These are phyloP conservation scores for Coelastrella sp. DNA, from an alignment of 139 green algal genomes.

Conservation along the genomic window DNA sequence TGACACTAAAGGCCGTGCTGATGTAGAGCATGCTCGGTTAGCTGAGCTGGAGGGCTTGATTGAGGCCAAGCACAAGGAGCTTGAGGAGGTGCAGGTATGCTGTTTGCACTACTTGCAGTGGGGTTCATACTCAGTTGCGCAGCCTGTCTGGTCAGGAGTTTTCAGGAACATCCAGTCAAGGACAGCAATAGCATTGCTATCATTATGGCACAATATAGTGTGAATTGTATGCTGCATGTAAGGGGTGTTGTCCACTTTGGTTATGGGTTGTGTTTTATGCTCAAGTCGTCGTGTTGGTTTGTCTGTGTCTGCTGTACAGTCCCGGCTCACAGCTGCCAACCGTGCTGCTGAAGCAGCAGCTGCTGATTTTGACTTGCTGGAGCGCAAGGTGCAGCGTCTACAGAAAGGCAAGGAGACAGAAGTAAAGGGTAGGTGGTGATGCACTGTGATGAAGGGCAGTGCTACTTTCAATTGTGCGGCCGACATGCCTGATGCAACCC, in stretches of 20 bases:
- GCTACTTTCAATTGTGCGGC: no score
- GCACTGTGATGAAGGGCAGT: no score
- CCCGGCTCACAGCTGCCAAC: background rate
- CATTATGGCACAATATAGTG: no score
- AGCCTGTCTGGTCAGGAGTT: background rate
- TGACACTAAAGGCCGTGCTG: slow-evolving; percentile 21
- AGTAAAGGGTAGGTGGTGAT: slow-evolving; percentile 35
- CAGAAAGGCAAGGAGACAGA: slow-evolving; percentile 74
- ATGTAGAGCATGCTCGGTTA: slow-evolving; percentile 32
- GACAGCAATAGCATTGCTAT: no score
- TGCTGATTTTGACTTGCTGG: slow-evolving; percentile 78
- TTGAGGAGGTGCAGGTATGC: slow-evolving; percentile 56
- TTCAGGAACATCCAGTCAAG: background rate
- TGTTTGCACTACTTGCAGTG: background rate
- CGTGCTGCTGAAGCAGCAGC: slow-evolving; percentile 30
- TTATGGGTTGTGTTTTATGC: background rate
- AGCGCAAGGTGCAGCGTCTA: slow-evolving; percentile 87
- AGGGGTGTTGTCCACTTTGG: background rate
- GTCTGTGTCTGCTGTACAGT: background rate
- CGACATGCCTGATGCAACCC: no score
- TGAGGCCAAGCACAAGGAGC: slow-evolving; percentile 58
- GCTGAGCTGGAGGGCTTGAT: slow-evolving; percentile 61
- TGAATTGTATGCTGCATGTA: no score
- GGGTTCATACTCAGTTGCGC: background rate
- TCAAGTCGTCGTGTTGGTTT: background rate